phyloP scores from a whole-genome alignment of 2,329 filamentous ascomycete species.

The Trichoderma sp. region DNA sequence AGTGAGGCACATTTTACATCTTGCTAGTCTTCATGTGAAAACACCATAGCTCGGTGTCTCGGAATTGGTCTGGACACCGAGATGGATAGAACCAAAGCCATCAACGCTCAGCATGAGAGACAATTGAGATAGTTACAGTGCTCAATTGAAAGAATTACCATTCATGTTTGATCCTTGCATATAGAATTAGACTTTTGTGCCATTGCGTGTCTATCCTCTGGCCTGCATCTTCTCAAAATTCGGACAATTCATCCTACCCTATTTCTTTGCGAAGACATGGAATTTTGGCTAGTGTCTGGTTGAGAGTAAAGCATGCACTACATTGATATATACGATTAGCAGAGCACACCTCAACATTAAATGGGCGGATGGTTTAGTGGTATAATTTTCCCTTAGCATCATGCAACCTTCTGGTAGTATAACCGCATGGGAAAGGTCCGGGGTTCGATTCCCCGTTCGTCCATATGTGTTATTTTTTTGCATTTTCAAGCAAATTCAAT shows the following conservation, averaged over 20 bases:
- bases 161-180: no score
- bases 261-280: no score
- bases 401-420: constrained; percentile 17
- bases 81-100: not conserved
- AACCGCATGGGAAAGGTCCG: constrained; percentile 29
- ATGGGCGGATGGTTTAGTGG: constrained; percentile 35
- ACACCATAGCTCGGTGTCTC: not conserved
- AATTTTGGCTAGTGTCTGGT: no score
- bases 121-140: not conserved
- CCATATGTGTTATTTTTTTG: constrained; percentile 23
- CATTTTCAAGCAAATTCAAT: not conserved
- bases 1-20: not conserved
- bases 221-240: no score
- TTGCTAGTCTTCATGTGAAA: not conserved
- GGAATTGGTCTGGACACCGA: not conserved
- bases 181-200: no score
- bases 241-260: no score
- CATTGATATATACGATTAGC: not conserved
- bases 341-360: not conserved
- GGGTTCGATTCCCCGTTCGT: constrained; percentile 32
- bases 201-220: no score
- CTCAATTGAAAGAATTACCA: not conserved
- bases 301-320: no score
- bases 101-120: not conserved
- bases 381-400: constrained; percentile 34